Percentiles rank a stretch among this genome's conserved stretches.
These are phyloP conservation scores for Lecanicillium sp. DNA, from an alignment of 2,329 filamentous ascomycete genomes.

Conservation along the genomic window DNA sequence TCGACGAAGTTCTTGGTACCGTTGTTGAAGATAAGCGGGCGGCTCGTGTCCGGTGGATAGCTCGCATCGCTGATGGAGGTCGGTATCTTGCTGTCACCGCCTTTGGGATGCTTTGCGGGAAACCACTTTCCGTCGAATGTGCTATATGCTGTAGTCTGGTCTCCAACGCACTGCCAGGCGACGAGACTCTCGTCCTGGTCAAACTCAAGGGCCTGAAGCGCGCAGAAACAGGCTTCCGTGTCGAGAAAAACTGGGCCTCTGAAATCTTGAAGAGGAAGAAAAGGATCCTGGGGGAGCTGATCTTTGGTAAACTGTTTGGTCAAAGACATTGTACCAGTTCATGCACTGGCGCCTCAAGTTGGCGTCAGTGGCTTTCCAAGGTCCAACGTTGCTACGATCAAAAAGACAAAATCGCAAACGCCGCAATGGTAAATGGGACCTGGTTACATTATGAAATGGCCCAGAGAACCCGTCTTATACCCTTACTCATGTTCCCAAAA, in stretches of 20 bases:
- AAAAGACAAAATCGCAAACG: too few relatives aligned
- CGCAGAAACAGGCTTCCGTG: constrained; percentile 33
- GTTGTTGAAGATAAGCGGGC: constrained; percentile 25
- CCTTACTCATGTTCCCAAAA: not conserved
- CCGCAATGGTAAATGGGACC: too few relatives aligned
- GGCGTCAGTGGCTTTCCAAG: not conserved
- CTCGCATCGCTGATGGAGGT: constrained; percentile 31
- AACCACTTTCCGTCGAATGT: constrained; percentile 38
- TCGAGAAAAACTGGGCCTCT: constrained; percentile 35
- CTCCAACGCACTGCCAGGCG: constrained; percentile 40
- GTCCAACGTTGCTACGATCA: too few relatives aligned
- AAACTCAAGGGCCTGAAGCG: constrained; percentile 20
- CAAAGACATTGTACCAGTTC: too few relatives aligned
- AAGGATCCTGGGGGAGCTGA: constrained; percentile 29
- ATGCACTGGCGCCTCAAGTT: too few relatives aligned
- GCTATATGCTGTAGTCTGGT: constrained; percentile 35
- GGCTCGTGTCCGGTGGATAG: constrained; percentile 28
- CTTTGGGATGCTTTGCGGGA: constrained; percentile 23
- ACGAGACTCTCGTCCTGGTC: constrained; percentile 17
- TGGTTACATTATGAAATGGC: too few relatives aligned
- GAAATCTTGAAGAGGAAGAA: constrained; percentile 25
- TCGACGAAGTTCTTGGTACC: constrained; percentile 22
- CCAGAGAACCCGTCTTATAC: too few relatives aligned
- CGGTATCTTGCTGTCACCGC: constrained; percentile 19
- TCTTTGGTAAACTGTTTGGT: not conserved